phyloP scores from a whole-genome alignment of 352 stramenopile species.

The Phytopythium montanum region DNA sequence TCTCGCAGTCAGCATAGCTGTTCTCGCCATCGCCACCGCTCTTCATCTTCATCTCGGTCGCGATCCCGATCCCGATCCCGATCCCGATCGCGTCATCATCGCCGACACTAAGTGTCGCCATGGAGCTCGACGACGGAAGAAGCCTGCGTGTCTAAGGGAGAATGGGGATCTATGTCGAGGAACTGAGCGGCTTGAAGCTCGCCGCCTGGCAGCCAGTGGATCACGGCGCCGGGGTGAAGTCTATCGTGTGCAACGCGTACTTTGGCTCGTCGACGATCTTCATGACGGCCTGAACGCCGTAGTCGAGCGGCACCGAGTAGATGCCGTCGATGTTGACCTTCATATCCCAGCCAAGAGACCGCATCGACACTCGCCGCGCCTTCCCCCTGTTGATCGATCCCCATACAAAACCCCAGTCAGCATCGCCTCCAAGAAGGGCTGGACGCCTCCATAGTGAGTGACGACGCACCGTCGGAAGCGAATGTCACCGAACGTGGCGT shows the following conservation, averaged over 20 bases:
- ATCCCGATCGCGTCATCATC: constrained; percentile 22
- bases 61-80: constrained; percentile 25
- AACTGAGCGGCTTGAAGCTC: background rate
- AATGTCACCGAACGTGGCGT: constrained; percentile 88
- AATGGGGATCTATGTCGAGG: constrained; percentile 9
- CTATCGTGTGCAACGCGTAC: constrained; percentile 81
- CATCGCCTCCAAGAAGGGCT: background rate
- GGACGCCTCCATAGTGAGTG: too few species aligned
- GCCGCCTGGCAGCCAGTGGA: constrained; percentile 9
- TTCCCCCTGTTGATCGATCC: constrained; percentile 46
- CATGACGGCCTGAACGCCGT: constrained; percentile 88
- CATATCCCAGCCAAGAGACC: constrained; percentile 88
- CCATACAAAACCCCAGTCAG: background rate
- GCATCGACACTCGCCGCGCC: constrained; percentile 82
- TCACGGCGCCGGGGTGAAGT: constrained; percentile 38
- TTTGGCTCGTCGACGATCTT: constrained; percentile 86
- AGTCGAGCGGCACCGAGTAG: constrained; percentile 85
- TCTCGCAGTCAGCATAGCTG: too few species aligned
- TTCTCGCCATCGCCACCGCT: constrained; percentile 13
- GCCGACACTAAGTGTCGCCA: background rate
- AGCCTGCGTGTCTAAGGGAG: background rate
- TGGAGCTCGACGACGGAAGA: background rate
- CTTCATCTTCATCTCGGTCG: constrained; percentile 22
- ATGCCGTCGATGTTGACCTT: constrained; percentile 86
- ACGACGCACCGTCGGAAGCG: constrained; percentile 68